These are phyloP conservation scores for Hygrophoropsis aurantiaca DNA, from an alignment of 768 basidiomycete genomes.

Conservation along the genomic window DNA sequence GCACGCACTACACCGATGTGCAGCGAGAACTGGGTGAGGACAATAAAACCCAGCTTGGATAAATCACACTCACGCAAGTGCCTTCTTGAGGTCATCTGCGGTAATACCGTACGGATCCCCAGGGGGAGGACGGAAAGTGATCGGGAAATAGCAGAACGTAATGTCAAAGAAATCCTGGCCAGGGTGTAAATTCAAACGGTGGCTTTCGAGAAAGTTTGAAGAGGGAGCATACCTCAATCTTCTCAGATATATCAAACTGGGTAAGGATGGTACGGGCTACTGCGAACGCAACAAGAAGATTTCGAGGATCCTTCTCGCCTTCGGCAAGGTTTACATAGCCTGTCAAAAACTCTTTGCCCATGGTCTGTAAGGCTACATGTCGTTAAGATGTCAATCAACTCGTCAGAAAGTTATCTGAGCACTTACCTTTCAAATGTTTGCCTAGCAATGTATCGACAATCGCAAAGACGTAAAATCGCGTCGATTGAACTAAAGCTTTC, in stretches of 20 bases:
- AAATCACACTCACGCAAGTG: slow-evolving; percentile 55
- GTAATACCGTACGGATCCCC: slow-evolving; percentile 94
- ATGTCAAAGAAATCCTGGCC: slow-evolving; percentile 86
- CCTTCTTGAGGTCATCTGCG: slow-evolving; percentile 75
- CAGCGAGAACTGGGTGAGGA: neutral
- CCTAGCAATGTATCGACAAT: slow-evolving; percentile 81
- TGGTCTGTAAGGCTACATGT: slow-evolving; percentile 59
- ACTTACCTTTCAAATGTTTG: slow-evolving; percentile 62
- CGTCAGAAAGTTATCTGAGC: neutral
- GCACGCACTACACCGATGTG: slow-evolving; percentile 48
- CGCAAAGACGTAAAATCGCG: slow-evolving; percentile 76
- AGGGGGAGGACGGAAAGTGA: slow-evolving; percentile 91
- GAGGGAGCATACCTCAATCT: slow-evolving; percentile 65
- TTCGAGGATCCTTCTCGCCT: slow-evolving; percentile 97
- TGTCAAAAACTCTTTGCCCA: slow-evolving; percentile 71
- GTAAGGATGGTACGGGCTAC: slow-evolving; percentile 83
- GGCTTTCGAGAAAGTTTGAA: neutral
- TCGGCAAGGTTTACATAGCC: slow-evolving; percentile 82
- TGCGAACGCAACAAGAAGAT: slow-evolving; percentile 86
- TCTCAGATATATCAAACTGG: slow-evolving; percentile 77
- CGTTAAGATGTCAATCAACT: slow-evolving; percentile 11
- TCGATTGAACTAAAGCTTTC: slow-evolving; percentile 78
- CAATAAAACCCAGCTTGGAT: neutral
- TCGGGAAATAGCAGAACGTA: slow-evolving; percentile 98
- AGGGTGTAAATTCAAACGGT: neutral